These are phyloP conservation scores for Termitomyces sp. DNA, from an alignment of 768 basidiomycete species.

Conservation along the genomic window DNA sequence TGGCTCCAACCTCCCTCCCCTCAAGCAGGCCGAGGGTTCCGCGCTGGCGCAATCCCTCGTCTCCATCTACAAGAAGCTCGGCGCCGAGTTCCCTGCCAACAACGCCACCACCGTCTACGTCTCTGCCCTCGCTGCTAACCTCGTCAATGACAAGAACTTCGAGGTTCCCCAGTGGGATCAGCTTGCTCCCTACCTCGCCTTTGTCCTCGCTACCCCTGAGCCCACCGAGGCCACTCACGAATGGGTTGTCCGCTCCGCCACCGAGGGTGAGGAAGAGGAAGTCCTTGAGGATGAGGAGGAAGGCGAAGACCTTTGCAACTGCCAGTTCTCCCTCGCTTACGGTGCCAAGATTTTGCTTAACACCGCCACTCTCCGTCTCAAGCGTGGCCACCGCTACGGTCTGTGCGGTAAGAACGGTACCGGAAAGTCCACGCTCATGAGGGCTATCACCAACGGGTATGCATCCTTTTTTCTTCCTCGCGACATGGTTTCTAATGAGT, in stretches of 20 bases:
- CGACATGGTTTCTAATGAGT: constrained; percentile 26
- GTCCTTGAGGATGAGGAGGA: constrained; percentile 90
- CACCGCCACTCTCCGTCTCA: constrained; percentile 93
- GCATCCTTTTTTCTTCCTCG: constrained; percentile 9
- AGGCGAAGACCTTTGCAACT: constrained; percentile 98
- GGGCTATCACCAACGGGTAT: constrained; percentile 84
- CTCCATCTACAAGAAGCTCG: constrained; percentile 83
- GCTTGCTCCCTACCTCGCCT: constrained; percentile 73
- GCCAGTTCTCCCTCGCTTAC: constrained; percentile 97
- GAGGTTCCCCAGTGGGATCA: constrained; percentile 85
- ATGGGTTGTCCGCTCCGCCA: constrained; percentile 88
- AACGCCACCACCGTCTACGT: constrained; percentile 66
- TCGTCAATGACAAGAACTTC: constrained; percentile 90
- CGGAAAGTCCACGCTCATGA: constrained; percentile 94
- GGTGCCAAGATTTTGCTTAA: constrained; percentile 99
- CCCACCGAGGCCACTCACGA: constrained; percentile 68
- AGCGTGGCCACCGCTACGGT: constrained; percentile 98
- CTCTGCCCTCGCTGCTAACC: constrained; percentile 76
- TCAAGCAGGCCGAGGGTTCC: constrained; percentile 71
- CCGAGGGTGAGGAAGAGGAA: constrained; percentile 68
- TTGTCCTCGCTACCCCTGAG: constrained; percentile 62
- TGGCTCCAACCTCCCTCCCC: constrained; percentile 86
- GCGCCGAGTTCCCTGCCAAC: constrained; percentile 50
- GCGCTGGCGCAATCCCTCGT: constrained; percentile 64
- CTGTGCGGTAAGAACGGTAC: constrained; percentile 99